Base-by-base conservation (phyloP, 495 filamentous ascomycete genomes). In the Gamarada debralockiae region DNA sequence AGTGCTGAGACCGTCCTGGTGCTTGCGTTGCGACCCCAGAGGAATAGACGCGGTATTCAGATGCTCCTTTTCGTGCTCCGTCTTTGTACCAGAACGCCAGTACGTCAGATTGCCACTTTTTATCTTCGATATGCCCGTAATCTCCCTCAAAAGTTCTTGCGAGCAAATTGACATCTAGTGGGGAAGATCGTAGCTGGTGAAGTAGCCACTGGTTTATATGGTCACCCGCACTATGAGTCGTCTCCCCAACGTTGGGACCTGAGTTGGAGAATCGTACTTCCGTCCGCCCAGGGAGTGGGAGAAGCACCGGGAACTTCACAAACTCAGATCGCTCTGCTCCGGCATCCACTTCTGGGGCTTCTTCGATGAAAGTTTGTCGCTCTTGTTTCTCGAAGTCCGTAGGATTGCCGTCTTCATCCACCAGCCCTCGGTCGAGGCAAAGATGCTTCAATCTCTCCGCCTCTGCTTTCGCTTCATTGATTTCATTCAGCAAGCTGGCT, bases 141-240 rank as follows among this genome's bases (percentile, higher is more conserved):
- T 3, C 18, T 12, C 2, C 14, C 24, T 57, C 48, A 18, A 22
- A 48, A n/a, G 48, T 57, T n/a, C 44, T 48, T 9, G 50, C 56
- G 6, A 58, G 44, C 22, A 53, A 24, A 22, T 31, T 50, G 12
- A 58, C 50, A 22, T 58, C 56, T 24, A 53, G 15, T 1, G 56
- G 12, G 23, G 56, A 53, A 12, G 33, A 41, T 1, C 50, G 43
- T 13, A 58, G 23, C 2, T 25, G 34, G 8, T 42, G n/a, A 7
- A 58, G 39, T 20, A 58, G 21, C 50, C 56, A 58, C 25, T 44
- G 24, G 25, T 54, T 58, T 9, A 58, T 41, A 1, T 42, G 49
- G 15, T n/a, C 42, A 7, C 17, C 33, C 9, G 38, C 27, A 34
- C 18, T 33, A 23, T 57, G 21, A 14, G 34, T 31, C 10, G 10